These are phyloP conservation scores for Scedosporium aurantiacum DNA, from an alignment of 2,329 filamentous ascomycete genomes.

Conservation along the genomic window DNA sequence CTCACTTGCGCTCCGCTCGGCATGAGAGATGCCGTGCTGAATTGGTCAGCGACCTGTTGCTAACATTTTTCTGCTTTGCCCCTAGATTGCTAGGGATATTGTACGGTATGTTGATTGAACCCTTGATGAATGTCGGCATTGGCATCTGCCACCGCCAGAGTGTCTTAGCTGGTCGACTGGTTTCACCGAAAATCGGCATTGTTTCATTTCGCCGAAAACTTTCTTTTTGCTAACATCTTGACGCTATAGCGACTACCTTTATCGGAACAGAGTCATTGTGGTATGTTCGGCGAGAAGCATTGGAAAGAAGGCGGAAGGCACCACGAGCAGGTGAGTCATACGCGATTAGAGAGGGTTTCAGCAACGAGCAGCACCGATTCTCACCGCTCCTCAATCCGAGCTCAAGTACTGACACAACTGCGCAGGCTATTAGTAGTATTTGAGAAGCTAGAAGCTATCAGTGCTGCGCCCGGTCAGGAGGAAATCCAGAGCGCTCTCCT, in stretches of 20 bases:
- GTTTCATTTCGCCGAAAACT: neutral
- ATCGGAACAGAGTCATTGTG: constrained; percentile 67
- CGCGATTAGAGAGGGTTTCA: too few species aligned
- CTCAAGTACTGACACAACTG: neutral
- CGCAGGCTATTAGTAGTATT: constrained; percentile 45
- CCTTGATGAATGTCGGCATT: neutral
- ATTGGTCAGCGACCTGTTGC: too few species aligned
- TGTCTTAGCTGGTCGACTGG: neutral
- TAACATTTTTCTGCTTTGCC: neutral
- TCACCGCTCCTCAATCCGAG: neutral
- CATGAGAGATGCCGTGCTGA: neutral
- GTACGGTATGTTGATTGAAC: constrained; percentile 23
- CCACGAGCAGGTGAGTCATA: constrained; percentile 74
- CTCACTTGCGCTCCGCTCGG: neutral
- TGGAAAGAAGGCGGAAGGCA: constrained; percentile 87
- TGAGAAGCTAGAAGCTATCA: constrained; percentile 43
- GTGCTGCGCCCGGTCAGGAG: constrained; percentile 39
- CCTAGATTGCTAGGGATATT: constrained; percentile 31
- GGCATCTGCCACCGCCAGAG: neutral
- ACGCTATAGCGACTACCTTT: constrained; percentile 27
- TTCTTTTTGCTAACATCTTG: neutral
- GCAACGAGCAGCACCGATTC: too few species aligned
- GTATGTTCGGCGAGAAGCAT: constrained; percentile 94
- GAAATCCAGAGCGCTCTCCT: constrained; percentile 42
- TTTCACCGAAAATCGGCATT: too few species aligned